Conservation (phyloP, 306 rosid genomes). For the Clitoria ternatea region DNA sequence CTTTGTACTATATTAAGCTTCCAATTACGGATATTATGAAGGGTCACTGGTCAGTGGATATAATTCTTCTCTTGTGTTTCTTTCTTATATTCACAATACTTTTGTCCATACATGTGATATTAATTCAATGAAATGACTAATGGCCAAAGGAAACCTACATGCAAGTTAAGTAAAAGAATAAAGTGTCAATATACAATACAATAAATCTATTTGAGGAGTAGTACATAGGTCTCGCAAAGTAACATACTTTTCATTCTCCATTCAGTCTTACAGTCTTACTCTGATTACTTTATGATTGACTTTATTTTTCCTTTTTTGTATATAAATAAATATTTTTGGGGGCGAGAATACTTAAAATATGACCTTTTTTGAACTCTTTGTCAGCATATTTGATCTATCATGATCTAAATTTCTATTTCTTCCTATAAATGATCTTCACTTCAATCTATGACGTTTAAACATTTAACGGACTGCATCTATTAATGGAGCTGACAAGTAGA, state of each 20-base stretch:
- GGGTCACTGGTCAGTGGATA: not conserved
- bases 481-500: not conserved
- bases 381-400: not conserved
- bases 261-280: not conserved
- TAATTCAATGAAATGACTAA: not conserved
- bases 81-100: not conserved
- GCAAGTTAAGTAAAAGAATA: not conserved
- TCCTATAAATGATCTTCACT: too few species aligned
- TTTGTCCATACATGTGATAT: constrained; percentile 3
- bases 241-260: not conserved
- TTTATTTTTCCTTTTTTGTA: not conserved
- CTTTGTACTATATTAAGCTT: not conserved
- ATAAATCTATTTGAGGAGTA: not conserved
- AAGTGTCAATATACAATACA: not conserved
- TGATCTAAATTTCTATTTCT: not conserved
- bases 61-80: not conserved
- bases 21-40: not conserved
- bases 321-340: too few species aligned
- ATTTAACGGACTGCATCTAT: not conserved
- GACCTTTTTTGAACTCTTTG: not conserved
- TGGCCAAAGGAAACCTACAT: constrained; percentile 7
- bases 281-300: not conserved
- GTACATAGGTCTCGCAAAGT: not conserved
- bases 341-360: not conserved
- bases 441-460: not conserved